Evolutionary conservation across 257 asterid species (phyloP).

Genomic region (Solanum bulbocastanum): DNA sequence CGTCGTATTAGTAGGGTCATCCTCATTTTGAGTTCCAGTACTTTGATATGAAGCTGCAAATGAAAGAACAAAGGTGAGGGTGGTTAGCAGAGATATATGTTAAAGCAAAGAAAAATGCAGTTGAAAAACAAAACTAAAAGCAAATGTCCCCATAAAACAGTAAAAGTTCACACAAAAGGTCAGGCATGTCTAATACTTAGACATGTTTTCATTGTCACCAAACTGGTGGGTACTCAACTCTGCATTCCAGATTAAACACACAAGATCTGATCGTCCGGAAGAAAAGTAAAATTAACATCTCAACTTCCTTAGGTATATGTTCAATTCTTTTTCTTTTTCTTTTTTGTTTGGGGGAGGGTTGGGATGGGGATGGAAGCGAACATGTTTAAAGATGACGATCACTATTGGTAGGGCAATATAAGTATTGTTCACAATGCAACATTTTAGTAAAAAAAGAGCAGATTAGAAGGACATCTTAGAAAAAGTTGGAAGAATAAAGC

Average conservation of each 20-base stretch:
- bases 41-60: conserved; percentile 59
- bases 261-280: not conserved
- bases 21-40: conserved; percentile 69
- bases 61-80: not conserved
- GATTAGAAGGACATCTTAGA: not conserved
- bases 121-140: not conserved
- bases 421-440: not conserved
- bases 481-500: not conserved
- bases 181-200: not conserved
- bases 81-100: not conserved
- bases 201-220: not conserved
- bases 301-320: not conserved
- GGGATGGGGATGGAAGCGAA: not conserved
- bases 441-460: not conserved
- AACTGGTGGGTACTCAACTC: not conserved
- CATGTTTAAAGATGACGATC: not conserved
- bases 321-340: not conserved
- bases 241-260: not conserved
- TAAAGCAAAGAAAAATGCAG: not conserved
- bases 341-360: not conserved
- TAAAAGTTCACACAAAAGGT: not conserved
- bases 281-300: not conserved
- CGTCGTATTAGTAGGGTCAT: conserved; percentile 83
- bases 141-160: not conserved
- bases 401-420: not conserved